Base-by-base conservation (phyloP, 306 rosid genomes). In the Trifolium dubium region DNA sequence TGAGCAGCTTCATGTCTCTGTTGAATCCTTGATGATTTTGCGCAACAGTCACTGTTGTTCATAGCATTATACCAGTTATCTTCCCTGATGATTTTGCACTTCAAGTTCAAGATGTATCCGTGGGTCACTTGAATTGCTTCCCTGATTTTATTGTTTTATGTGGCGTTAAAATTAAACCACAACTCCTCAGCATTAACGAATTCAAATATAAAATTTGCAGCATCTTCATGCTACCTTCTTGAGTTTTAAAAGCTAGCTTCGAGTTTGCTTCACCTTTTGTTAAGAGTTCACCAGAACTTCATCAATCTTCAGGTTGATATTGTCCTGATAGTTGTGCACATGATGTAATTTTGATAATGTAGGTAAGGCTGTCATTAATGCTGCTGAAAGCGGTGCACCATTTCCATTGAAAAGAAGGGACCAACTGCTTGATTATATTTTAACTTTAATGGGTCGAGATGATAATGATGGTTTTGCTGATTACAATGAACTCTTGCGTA, bases 341-440 rank as follows among this genome's bases (percentile, higher is more conserved):
- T 71, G 34, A 56, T 62, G 46, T 63, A 4, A 79, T 83, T 69
- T 47, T 80, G 69, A 82, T 72, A 29, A 51, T 56, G 73, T 79
- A 93, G 98, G 97, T 73, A 87, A 90, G 73, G 98, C 98, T 71
- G 98, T 93, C 82, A 91, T 93, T 75, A 91, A 87, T 82, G 97
- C 98, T 75, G 88, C 97, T 23, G 98, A 93, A 81, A 85, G 85
- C 73, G 98, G 98, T 61, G 81, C 97, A 18, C 81, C 96, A 7
- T 93, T 93, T 91, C 97, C 98, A 14, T 78, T 93, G 84, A 93
- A 93, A 83, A 84, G 79, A 84, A 89, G 98, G 89, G 98, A 93
- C 76, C 88, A 78, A 65, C 77, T 93, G 87, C 97, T 93, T 76
- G 96, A 91, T 82, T 93, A 85, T 78, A 85, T 87, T 81, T 86